These are phyloP conservation scores for sweet orange (Citrus sinensis) DNA, from an alignment of 345 rosid genomes.

Conservation along the genomic window DVS_A1.0 CM039161.1:19315001-19315500, in stretches of 20 bases:
- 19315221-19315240: too few relatives aligned
- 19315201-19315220: not conserved
- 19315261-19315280: not conserved
- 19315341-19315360: not conserved
- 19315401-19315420: not conserved
- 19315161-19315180: not conserved
- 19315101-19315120: too few relatives aligned
- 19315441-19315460: not conserved
- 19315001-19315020: too few relatives aligned
- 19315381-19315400: not conserved
- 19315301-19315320: not conserved
- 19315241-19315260: too few relatives aligned
- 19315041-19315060: too few relatives aligned
- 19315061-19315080: too few relatives aligned
- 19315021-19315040: too few relatives aligned
- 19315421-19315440: not conserved
- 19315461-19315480: not conserved
- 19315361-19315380: not conserved
- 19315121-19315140: too few relatives aligned
- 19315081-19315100: too few relatives aligned
- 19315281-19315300: not conserved
- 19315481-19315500: not conserved
- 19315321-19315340: not conserved
- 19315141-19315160: not conserved
- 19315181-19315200: not conserved